Percentiles rank a stretch among this genome's conserved stretches.
Conservation (phyloP, 1,139 yeast genomes). For the Taphrina flavorubra region DNA sequence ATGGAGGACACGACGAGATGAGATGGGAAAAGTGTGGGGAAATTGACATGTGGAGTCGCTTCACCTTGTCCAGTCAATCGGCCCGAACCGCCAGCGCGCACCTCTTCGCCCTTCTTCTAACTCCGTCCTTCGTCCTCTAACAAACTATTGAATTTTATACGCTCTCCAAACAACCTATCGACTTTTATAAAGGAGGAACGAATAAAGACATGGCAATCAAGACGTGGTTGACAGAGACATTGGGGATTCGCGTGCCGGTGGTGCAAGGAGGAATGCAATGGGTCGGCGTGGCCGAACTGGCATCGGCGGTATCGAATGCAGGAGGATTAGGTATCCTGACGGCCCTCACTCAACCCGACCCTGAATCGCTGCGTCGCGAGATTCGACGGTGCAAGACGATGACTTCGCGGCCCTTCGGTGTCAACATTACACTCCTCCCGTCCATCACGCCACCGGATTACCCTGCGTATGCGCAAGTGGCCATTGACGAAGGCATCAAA, state of each 20-base stretch:
- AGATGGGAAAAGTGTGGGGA: not conserved
- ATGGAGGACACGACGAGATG: too few species aligned
- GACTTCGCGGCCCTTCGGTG: slow-evolving; percentile 48
- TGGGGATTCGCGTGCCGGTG: slow-evolving; percentile 53
- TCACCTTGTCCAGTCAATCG: not conserved
- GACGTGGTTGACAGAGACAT: slow-evolving; percentile 50
- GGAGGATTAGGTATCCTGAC: slow-evolving; percentile 53
- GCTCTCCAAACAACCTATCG: too few species aligned
- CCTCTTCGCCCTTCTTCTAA: too few species aligned
- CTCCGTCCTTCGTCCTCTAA: too few species aligned
- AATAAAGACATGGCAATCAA: slow-evolving; percentile 45
- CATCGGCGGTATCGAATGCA: slow-evolving; percentile 53
- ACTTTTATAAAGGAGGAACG: too few species aligned
- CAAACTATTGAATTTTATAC: too few species aligned
- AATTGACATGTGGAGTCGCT: slow-evolving; percentile 5
- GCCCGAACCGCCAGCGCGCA: not conserved
- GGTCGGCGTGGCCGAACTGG: slow-evolving; percentile 52
- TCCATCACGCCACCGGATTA: slow-evolving; percentile 52
- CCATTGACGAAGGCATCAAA: slow-evolving; percentile 52
- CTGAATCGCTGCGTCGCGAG: slow-evolving; percentile 51
- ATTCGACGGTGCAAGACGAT: slow-evolving; percentile 33
- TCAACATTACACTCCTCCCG: slow-evolving; percentile 52
- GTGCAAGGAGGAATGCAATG: slow-evolving; percentile 52
- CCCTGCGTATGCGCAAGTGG: slow-evolving; percentile 50
- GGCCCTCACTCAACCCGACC: slow-evolving; percentile 51